phyloP scores from a whole-genome alignment of 202 grass and related monocot genomes.

The Digitaria exilis region DNA sequence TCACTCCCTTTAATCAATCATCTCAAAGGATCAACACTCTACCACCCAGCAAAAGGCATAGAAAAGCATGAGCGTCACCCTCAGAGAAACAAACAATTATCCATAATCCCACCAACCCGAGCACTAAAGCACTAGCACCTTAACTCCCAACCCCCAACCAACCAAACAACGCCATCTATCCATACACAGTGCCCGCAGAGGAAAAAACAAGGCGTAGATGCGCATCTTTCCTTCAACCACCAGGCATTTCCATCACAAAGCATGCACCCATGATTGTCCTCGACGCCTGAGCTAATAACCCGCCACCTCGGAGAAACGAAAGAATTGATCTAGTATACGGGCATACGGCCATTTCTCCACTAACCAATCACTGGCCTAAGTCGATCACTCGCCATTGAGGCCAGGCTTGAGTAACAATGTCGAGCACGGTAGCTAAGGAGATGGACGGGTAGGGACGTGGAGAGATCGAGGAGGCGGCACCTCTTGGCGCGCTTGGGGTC shows the following conservation, averaged over 20 bases:
- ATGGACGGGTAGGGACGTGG: not conserved
- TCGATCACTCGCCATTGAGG: not conserved
- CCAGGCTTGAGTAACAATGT: not conserved
- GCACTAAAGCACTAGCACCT: slow-evolving; percentile 39
- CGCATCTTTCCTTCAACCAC: slow-evolving; percentile 7
- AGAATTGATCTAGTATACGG: not conserved
- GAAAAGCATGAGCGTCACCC: slow-evolving; percentile 18
- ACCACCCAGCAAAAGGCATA: slow-evolving; percentile 4
- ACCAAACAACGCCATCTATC: slow-evolving; percentile 35
- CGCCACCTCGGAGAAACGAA: slow-evolving; percentile 19
- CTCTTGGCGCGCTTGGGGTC: slow-evolving; percentile 98
- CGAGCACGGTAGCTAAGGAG: not conserved
- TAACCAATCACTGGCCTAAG: not conserved
- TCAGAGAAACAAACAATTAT: slow-evolving; percentile 35
- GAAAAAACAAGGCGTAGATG: slow-evolving; percentile 25
- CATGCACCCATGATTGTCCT: slow-evolving; percentile 29
- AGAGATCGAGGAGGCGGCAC: slow-evolving; percentile 38
- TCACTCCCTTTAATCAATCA: not conserved
- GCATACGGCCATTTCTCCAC: not conserved
- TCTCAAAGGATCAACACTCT: not conserved
- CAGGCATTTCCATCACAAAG: slow-evolving; percentile 23
- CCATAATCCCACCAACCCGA: slow-evolving; percentile 53
- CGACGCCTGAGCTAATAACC: not conserved
- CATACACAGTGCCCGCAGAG: slow-evolving; percentile 5
- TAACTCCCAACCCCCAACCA: slow-evolving; percentile 46